phyloP scores from a whole-genome alignment of 768 basidiomycete species.

The Russula compacta region DNA sequence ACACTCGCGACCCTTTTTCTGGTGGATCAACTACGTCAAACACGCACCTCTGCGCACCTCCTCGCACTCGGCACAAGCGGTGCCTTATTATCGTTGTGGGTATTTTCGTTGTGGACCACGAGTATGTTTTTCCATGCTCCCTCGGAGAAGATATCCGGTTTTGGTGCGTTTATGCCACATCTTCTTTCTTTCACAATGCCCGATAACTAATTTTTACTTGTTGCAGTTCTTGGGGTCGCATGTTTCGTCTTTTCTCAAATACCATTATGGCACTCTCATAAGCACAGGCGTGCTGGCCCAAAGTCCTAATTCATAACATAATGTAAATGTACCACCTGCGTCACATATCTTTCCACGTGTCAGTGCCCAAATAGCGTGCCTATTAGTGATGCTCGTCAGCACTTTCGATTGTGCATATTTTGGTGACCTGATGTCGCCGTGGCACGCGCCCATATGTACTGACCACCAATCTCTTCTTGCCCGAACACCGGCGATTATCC shows the following conservation, averaged over 20 bases:
- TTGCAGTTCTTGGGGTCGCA: slow-evolving; percentile 32
- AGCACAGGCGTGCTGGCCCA: not conserved
- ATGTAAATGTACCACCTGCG: not conserved
- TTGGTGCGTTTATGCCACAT: slow-evolving; percentile 42
- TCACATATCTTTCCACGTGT: not conserved
- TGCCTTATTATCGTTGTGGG: slow-evolving; percentile 50
- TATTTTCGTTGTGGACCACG: slow-evolving; percentile 72
- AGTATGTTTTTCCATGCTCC: slow-evolving; percentile 88
- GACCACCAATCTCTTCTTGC: too few species aligned
- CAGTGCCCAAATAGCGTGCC: too few species aligned
- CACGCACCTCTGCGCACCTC: slow-evolving; percentile 38
- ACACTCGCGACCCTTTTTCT: slow-evolving; percentile 73
- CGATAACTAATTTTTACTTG: not conserved
- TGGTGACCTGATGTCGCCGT: not conserved
- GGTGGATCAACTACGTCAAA: slow-evolving; percentile 56
- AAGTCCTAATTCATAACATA: not conserved
- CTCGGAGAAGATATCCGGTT: slow-evolving; percentile 79
- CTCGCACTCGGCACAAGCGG: slow-evolving; percentile 40
- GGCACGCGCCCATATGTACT: not conserved
- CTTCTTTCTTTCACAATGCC: too few species aligned
- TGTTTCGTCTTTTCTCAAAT: slow-evolving; percentile 29
- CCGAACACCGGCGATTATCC: not conserved
- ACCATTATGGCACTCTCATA: slow-evolving; percentile 5
- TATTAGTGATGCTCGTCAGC: not conserved
- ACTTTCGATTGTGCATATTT: not conserved